These are phyloP conservation scores for Aureobasidium sp. DNA, from an alignment of 2,329 filamentous ascomycete species.

Conservation along the genomic window DNA sequence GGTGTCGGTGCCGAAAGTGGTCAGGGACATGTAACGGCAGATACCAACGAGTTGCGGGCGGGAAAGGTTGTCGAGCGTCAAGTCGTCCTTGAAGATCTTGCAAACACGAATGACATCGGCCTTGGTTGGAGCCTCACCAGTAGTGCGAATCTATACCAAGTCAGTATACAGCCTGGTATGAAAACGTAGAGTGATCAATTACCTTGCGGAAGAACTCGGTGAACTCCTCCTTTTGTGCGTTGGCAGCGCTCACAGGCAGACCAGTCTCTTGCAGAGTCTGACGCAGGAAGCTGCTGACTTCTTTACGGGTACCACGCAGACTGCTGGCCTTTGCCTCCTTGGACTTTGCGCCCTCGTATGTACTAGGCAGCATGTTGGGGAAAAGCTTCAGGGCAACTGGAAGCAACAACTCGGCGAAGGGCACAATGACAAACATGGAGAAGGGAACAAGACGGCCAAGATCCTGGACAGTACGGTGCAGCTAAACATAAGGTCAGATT, in stretches of 20 bases:
- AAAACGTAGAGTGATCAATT: background rate
- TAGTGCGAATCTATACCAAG: conserved; percentile 49
- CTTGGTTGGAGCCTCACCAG: conserved; percentile 78
- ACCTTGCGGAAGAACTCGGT: conserved; percentile 96
- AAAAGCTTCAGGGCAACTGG: conserved; percentile 90
- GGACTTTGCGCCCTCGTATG: conserved; percentile 84
- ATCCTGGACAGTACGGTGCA: conserved; percentile 89
- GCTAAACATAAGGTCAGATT: conserved; percentile 23
- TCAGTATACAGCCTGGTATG: conserved; percentile 12
- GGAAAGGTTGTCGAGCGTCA: conserved; percentile 97
- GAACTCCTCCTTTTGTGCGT: conserved; percentile 87
- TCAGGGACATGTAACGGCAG: conserved; percentile 97
- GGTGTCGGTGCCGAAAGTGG: conserved; percentile 93
- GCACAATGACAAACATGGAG: conserved; percentile 93
- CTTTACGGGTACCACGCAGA: conserved; percentile 79
- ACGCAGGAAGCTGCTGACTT: conserved; percentile 84
- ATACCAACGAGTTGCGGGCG: conserved; percentile 93
- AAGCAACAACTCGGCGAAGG: conserved; percentile 86
- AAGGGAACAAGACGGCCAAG: conserved; percentile 88
- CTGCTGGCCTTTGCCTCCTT: conserved; percentile 81
- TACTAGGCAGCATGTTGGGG: conserved; percentile 95
- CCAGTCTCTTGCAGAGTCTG: conserved; percentile 90
- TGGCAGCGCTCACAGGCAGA: conserved; percentile 73
- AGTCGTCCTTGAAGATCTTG: conserved; percentile 96
- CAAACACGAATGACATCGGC: conserved; percentile 97